These are phyloP conservation scores for Margaritispora aquatica DNA, from an alignment of 495 filamentous ascomycete genomes.

Conservation along the genomic window DNA sequence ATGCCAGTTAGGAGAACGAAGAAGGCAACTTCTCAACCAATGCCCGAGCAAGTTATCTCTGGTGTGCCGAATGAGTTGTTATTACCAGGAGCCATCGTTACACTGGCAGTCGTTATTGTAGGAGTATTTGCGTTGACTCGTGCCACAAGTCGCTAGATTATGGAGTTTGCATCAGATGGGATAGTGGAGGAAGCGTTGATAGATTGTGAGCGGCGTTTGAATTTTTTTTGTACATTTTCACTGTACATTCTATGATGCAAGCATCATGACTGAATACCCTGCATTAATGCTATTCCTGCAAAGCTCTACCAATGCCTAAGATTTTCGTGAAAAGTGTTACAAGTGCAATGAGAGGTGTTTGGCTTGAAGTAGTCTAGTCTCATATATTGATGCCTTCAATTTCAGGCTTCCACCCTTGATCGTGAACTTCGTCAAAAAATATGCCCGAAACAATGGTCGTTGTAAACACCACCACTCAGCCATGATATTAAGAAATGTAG, in stretches of 20 bases:
- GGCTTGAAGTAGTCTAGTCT: not conserved
- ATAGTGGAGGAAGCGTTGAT: constrained; percentile 12
- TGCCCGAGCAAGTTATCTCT: constrained; percentile 71
- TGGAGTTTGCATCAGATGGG: constrained; percentile 16
- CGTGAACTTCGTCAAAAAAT: constrained; percentile 16
- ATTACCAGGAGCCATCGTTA: constrained; percentile 90
- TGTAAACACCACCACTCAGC: constrained; percentile 1
- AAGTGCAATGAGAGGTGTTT: not conserved
- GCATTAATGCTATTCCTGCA: constrained; percentile 2
- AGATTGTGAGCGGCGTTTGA: constrained; percentile 14
- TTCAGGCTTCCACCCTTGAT: not conserved
- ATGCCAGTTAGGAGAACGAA: constrained; percentile 41
- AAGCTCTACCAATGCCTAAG: not conserved
- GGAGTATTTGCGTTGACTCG: constrained; percentile 90
- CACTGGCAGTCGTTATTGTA: constrained; percentile 86
- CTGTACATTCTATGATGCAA: not conserved
- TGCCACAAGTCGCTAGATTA: constrained; percentile 52
- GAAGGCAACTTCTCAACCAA: constrained; percentile 34
- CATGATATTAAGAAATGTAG: constrained; percentile 49
- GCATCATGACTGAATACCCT: constrained; percentile 7
- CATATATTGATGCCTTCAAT: not conserved
- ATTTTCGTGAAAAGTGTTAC: not conserved
- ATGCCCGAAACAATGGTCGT: not conserved
- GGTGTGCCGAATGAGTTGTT: constrained; percentile 94
- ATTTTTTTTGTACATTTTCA: constrained; percentile 2